Conservation (phyloP, 2,329 filamentous ascomycete genomes). For the Rutstroemia sydowiana region DNA sequence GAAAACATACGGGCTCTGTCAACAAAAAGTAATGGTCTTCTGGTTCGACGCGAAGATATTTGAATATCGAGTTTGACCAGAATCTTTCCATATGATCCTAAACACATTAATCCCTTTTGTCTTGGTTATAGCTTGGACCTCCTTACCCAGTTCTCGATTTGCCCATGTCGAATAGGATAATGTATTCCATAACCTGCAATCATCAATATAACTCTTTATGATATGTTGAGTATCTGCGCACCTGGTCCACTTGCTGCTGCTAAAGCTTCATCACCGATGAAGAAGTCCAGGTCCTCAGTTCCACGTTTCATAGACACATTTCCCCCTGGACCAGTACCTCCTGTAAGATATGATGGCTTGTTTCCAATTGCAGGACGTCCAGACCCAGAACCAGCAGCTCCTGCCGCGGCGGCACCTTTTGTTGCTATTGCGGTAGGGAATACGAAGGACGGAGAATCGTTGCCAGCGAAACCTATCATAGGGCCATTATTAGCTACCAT, state of each 20-base stretch:
- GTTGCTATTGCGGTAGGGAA: constrained; percentile 98
- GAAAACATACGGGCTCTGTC: constrained; percentile 74
- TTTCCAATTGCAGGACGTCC: constrained; percentile 86
- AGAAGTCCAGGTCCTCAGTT: constrained; percentile 96
- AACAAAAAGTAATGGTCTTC: constrained; percentile 98
- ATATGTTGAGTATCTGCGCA: constrained; percentile 30
- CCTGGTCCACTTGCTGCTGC: constrained; percentile 75
- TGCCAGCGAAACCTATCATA: constrained; percentile 83
- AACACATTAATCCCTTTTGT: constrained; percentile 16
- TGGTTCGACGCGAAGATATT: constrained; percentile 94
- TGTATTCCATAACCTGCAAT: constrained; percentile 79
- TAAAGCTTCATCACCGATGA: constrained; percentile 95
- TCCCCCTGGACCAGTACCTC: constrained; percentile 73
- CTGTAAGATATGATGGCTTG: constrained; percentile 91
- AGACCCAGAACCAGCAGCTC: constrained; percentile 70
- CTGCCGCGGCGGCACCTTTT: constrained; percentile 67
- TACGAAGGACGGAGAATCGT: constrained; percentile 98
- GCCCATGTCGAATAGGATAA: constrained; percentile 95
- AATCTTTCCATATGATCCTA: constrained; percentile 99
- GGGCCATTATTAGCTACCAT: constrained; percentile 3
- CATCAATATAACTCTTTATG: constrained; percentile 16
- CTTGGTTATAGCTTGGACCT: neutral
- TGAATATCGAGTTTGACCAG: constrained; percentile 99
- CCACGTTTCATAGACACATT: constrained; percentile 88
- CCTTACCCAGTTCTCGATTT: constrained; percentile 95